Conservation (phyloP, 1,139 yeast genomes). For the Sugiyamaella neomexicana region DNA sequence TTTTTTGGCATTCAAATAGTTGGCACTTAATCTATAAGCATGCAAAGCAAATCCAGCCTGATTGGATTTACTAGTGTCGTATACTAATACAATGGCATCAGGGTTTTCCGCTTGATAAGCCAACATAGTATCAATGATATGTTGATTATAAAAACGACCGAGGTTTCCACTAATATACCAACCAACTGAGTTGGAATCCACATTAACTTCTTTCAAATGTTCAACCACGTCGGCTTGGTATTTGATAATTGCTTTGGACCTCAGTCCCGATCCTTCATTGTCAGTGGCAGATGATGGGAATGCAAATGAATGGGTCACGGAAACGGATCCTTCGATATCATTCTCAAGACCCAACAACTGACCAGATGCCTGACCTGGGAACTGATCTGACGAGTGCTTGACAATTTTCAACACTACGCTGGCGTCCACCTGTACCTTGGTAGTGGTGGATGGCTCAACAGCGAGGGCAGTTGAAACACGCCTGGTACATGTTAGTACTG, state of each 20-base stretch:
- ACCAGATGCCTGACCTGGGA: constrained; percentile 70
- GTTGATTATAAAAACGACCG: constrained; percentile 64
- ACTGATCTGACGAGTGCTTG: constrained; percentile 69
- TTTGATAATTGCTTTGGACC: constrained; percentile 59
- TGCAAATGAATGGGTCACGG: constrained; percentile 59
- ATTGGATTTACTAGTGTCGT: constrained; percentile 56
- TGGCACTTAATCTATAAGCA: constrained; percentile 67
- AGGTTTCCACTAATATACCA: constrained; percentile 75
- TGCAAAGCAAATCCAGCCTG: constrained; percentile 60
- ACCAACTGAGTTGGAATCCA: constrained; percentile 75
- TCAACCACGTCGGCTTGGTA: constrained; percentile 71
- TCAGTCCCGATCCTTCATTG: constrained; percentile 42
- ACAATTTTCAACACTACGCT: constrained; percentile 65
- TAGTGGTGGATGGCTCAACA: constrained; percentile 25
- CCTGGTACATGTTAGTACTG: neutral
- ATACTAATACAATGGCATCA: constrained; percentile 66
- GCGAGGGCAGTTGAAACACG: constrained; percentile 5
- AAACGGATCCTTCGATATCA: constrained; percentile 50
- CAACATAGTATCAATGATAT: constrained; percentile 65
- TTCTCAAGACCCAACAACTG: constrained; percentile 76
- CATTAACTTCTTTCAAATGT: constrained; percentile 61
- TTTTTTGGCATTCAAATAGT: constrained; percentile 56
- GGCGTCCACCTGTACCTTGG: constrained; percentile 39
- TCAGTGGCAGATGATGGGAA: constrained; percentile 54
- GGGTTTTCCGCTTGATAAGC: constrained; percentile 62